Conservation (phyloP, 2,329 filamentous ascomycete species). For the Colletotrichum musae region DNA sequence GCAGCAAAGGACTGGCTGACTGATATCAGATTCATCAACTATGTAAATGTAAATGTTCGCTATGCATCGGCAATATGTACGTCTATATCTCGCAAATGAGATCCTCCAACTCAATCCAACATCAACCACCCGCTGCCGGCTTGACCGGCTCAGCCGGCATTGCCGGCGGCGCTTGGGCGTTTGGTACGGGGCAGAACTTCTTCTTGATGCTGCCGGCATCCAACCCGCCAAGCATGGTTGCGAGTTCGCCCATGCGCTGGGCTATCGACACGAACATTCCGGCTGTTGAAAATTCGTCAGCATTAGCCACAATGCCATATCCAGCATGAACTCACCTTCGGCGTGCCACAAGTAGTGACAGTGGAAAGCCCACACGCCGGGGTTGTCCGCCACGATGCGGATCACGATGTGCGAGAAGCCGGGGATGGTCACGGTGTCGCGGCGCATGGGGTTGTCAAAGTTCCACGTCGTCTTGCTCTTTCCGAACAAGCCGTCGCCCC, state of each 20-base stretch:
- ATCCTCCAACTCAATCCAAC: not conserved
- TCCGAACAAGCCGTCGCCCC: constrained; percentile 52
- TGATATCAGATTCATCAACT: not conserved
- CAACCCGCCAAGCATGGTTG: constrained; percentile 14
- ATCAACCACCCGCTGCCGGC: not conserved
- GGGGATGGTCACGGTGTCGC: constrained; percentile 65
- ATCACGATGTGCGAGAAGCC: constrained; percentile 68
- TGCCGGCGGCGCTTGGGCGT: not conserved
- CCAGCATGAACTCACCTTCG: constrained; percentile 49
- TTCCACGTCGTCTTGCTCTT: constrained; percentile 43
- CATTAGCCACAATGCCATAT: not conserved
- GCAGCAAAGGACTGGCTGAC: constrained; percentile 4
- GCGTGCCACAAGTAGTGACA: constrained; percentile 73
- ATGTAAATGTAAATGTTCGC: constrained; percentile 5
- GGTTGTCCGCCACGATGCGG: constrained; percentile 69
- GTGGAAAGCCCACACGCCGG: constrained; percentile 71
- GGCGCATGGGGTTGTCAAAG: constrained; percentile 52
- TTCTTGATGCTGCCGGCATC: constrained; percentile 28
- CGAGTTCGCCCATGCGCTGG: constrained; percentile 35
- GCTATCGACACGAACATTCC: constrained; percentile 38
- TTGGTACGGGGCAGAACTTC: constrained; percentile 33
- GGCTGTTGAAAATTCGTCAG: constrained; percentile 4
- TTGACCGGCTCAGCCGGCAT: not conserved
- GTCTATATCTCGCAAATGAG: constrained; percentile 1
- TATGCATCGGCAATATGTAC: constrained; percentile 16